Evolutionary conservation across 163 green algal genomes (phyloP), one percentile per base, ranked within the genome.

Genomic region (Scenedesmus sp.): DNA sequence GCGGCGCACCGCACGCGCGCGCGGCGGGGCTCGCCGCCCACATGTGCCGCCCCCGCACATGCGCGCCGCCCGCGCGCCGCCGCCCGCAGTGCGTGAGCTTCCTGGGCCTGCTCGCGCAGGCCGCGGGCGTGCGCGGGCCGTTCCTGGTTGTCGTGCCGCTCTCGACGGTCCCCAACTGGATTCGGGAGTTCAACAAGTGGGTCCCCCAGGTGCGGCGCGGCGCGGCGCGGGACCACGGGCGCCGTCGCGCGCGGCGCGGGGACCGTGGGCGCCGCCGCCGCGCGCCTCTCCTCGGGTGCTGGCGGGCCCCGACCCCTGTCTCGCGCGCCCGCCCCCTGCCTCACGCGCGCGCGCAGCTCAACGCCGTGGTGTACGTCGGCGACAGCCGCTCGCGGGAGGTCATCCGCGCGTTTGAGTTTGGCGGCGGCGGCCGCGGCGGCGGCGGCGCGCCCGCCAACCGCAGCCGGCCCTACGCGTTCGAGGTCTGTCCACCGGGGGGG

Each of bases 81-180:
- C n/a, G n/a, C n/a, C n/a, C n/a, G n/a, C n/a, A 47, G 39, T 93
- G 88, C 70, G 89, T 89, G 39, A 71, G 60, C 60, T 85, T 95
- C 63, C 54, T 94, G 15, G 87, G 86, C 2, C 91, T 91, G 74
- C 77, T 97, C 73, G 66, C 82, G 2, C 60, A 92, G 74, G 76
- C 64, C n/a, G 79, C 88, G 70, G 62, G 84, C 24, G 82, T 97
- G 22, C 73, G 79, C n/a, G 93, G 93, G 17, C 94, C 94, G 29
- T 97, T 97, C 84, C 84, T 97, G 62, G 88, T 97, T 28, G 88
- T 98, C 20, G 94, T 97, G 50, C 93, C 93, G 11, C 88, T 97
- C 9, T 94, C 87, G 45, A 94, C 88, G 0, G 91, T 97, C 33
- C 88, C 92, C 82, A 97, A 98, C 84, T 97, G 93, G 93, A 91